Evolutionary conservation across 768 basidiomycete species (phyloP).

Genomic region (Suillus luteus): DNA sequence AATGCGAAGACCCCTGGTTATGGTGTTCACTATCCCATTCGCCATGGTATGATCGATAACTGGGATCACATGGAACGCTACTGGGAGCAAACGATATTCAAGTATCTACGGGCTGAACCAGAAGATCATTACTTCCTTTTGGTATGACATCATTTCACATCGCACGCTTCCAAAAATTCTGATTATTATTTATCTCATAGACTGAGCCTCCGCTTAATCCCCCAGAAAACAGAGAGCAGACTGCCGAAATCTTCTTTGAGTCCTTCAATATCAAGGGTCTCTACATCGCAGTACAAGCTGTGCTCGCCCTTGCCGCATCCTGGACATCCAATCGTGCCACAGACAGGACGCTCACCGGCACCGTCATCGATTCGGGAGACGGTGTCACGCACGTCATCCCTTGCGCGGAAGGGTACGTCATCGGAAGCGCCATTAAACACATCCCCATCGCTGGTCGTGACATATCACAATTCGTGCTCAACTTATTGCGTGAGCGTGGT

Average conservation of each 20-base stretch:
- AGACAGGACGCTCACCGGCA: constrained; percentile 92
- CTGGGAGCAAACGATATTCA: constrained; percentile 99
- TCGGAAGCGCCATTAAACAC: constrained; percentile 98
- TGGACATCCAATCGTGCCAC: constrained; percentile 91
- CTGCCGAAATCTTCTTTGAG: constrained; percentile 99
- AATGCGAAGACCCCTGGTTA: constrained; percentile 95
- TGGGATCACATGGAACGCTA: constrained; percentile 99
- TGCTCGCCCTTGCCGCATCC: constrained; percentile 95
- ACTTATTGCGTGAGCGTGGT: constrained; percentile 92
- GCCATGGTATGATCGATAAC: constrained; percentile 97
- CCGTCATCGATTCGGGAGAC: constrained; percentile 98
- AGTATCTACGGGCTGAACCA: constrained; percentile 96
- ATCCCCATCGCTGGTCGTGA: constrained; percentile 98
- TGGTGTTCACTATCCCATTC: constrained; percentile 93
- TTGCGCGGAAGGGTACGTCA: constrained; percentile 96
- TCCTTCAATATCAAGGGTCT: constrained; percentile 99
- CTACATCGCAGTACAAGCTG: constrained; percentile 98
- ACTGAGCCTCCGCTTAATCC: constrained; percentile 99
- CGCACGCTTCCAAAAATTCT: neutral
- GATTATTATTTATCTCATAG: constrained; percentile 41
- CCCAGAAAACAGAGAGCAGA: constrained; percentile 98
- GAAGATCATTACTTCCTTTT: constrained; percentile 98
- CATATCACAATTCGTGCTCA: constrained; percentile 95
- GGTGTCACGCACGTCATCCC: constrained; percentile 99
- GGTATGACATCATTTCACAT: constrained; percentile 50